A percentile compares a stretch with the other conserved stretches of the same genome.
Conservation (phyloP, 2,329 filamentous ascomycete genomes). For the Microdochium nivale region DNA sequence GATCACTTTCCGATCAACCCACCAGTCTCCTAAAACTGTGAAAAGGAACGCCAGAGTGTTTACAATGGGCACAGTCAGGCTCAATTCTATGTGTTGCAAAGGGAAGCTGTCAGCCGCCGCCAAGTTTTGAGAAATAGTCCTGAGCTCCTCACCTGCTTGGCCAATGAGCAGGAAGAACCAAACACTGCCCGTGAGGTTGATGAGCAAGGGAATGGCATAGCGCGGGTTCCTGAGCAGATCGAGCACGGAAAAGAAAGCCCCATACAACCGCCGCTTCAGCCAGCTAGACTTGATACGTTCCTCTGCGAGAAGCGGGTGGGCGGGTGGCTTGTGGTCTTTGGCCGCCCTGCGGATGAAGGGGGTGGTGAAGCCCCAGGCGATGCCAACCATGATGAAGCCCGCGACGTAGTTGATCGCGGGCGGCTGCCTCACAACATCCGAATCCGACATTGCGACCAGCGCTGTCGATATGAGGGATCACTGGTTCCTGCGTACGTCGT, state of each 20-base stretch:
- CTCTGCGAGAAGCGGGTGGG: slow-evolving; percentile 45
- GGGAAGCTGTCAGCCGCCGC: background rate
- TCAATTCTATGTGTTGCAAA: slow-evolving; percentile 66
- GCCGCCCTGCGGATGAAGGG: slow-evolving; percentile 87
- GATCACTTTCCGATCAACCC: slow-evolving; percentile 85
- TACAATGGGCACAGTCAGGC: slow-evolving; percentile 87
- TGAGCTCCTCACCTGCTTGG: slow-evolving; percentile 62
- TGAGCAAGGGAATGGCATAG: slow-evolving; percentile 75
- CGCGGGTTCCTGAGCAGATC: slow-evolving; percentile 74
- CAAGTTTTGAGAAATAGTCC: background rate
- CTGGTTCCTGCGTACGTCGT: no score
- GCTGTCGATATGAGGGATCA: background rate
- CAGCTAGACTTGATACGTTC: slow-evolving; percentile 46
- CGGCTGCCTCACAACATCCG: slow-evolving; percentile 24
- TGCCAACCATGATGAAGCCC: slow-evolving; percentile 81
- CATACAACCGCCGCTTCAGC: slow-evolving; percentile 53
- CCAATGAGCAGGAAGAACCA: slow-evolving; percentile 97
- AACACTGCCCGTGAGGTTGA: slow-evolving; percentile 87
- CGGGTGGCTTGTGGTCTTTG: slow-evolving; percentile 58
- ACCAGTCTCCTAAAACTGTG: slow-evolving; percentile 91
- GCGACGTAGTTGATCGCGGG: slow-evolving; percentile 72
- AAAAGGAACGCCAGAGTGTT: slow-evolving; percentile 95
- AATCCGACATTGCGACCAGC: slow-evolving; percentile 10
- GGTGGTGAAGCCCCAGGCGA: slow-evolving; percentile 90
- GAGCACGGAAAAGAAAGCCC: slow-evolving; percentile 63